phyloP scores from a whole-genome alignment of 179 eudicot genomes.

The Dionaea muscipula region DNA sequence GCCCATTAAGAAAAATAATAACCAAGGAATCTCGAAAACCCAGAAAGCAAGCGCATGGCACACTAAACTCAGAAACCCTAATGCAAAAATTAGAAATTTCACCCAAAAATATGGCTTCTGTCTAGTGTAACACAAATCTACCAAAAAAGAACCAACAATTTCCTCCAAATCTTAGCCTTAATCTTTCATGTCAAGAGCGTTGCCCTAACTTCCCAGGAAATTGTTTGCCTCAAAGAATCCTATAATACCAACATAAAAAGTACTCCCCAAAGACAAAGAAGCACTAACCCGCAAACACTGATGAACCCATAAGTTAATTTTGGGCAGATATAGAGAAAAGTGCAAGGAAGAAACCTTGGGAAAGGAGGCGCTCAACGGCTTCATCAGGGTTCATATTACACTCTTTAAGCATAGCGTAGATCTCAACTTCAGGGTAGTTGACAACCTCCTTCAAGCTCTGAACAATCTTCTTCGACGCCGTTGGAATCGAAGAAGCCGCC shows the following conservation, averaged over 20 bases:
- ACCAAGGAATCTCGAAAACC: background rate
- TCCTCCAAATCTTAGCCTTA: no score
- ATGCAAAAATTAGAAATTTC: background rate
- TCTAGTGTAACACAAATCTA: background rate
- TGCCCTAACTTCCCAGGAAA: no score
- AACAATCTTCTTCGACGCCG: conserved; percentile 55
- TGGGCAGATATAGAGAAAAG: background rate
- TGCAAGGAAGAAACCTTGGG: conserved; percentile 41
- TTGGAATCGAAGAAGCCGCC: conserved; percentile 50
- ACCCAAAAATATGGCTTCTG: background rate
- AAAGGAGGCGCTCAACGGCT: conserved; percentile 64
- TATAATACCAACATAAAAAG: no score
- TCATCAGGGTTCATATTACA: conserved; percentile 93
- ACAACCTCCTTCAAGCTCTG: conserved; percentile 75
- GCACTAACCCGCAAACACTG: background rate
- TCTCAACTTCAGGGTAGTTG: conserved; percentile 61
- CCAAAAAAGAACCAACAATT: no score
- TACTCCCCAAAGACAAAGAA: no score
- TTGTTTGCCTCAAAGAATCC: no score
- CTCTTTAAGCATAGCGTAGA: conserved; percentile 73
- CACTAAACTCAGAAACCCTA: background rate
- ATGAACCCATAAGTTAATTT: background rate
- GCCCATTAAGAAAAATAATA: background rate
- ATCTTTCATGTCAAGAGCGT: no score
- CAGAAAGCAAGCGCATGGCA: background rate